phyloP scores from a whole-genome alignment of 768 basidiomycete genomes.

The Phanerochaete sordida region DNA sequence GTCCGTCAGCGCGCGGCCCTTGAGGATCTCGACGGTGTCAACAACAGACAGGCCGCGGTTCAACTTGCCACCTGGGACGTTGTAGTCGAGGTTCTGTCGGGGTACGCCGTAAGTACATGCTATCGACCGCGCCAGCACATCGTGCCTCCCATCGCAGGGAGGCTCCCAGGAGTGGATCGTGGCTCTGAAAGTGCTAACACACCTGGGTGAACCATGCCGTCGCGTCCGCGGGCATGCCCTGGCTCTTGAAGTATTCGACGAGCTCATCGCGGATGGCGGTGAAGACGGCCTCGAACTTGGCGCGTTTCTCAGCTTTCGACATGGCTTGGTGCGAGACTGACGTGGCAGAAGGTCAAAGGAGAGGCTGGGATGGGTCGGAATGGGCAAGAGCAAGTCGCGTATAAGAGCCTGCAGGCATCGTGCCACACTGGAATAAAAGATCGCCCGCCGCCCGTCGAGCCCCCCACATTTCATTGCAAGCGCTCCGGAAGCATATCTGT shows the following conservation, averaged over 20 bases:
- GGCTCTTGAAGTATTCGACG: constrained; percentile 56
- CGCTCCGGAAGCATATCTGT: background rate
- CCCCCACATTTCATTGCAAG: background rate
- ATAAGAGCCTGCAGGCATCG: background rate
- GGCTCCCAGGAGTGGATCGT: background rate
- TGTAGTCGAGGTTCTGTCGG: constrained; percentile 82
- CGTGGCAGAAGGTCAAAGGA: background rate
- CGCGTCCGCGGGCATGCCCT: constrained; percentile 83
- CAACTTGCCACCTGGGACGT: constrained; percentile 94
- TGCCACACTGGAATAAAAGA: background rate
- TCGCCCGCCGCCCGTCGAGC: constrained; percentile 4
- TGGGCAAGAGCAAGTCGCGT: background rate
- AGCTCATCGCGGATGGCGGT: constrained; percentile 73
- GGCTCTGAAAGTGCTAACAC: constrained; percentile 21
- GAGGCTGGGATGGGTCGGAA: background rate
- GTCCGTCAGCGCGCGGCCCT: constrained; percentile 63
- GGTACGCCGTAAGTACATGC: too few relatives aligned
- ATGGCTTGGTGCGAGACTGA: background rate
- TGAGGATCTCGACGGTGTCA: constrained; percentile 87
- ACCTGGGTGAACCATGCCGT: constrained; percentile 84
- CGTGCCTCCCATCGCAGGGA: background rate
- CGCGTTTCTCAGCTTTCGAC: constrained; percentile 30
- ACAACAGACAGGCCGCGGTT: constrained; percentile 96
- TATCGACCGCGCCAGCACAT: constrained; percentile 8
- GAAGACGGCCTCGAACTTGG: constrained; percentile 73